These are phyloP conservation scores for Wickerhamomyces silvicola DNA, from an alignment of 805 yeast genomes.

Conservation along the genomic window DNA sequence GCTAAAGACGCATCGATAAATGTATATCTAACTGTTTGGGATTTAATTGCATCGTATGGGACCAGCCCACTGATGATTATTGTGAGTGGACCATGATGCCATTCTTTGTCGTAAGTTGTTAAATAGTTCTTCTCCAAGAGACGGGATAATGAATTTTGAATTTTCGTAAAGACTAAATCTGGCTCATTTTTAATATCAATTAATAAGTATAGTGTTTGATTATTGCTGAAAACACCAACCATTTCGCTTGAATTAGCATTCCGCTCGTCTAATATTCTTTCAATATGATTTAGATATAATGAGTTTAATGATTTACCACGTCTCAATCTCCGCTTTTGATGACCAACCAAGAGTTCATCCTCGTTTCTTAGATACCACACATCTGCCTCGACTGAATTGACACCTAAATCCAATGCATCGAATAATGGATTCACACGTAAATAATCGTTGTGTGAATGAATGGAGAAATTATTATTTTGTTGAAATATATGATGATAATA, in stretches of 20 bases:
- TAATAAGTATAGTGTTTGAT: conserved; percentile 52
- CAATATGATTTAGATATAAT: conserved; percentile 50
- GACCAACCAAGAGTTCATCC: conserved; percentile 54
- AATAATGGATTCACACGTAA: conserved; percentile 53
- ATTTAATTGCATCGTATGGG: conserved; percentile 36
- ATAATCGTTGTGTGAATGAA: conserved; percentile 70
- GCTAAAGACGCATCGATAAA: conserved; percentile 39
- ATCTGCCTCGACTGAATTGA: conserved; percentile 60
- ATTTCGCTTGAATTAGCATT: conserved; percentile 1
- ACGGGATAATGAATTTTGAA: conserved; percentile 39
- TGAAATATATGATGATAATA: no score
- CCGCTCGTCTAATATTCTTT: conserved; percentile 33
- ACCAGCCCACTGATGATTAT: conserved; percentile 62
- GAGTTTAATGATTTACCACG: conserved; percentile 36
- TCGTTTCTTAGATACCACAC: conserved; percentile 36
- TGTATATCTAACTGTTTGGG: conserved; percentile 5
- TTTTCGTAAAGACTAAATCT: conserved; percentile 35
- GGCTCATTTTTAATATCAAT: conserved; percentile 58
- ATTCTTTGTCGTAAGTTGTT: conserved; percentile 37
- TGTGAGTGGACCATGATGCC: conserved; percentile 49
- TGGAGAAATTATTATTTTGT: no score
- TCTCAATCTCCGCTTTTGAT: conserved; percentile 42
- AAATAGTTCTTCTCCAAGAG: conserved; percentile 44
- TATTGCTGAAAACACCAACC: conserved; percentile 24
- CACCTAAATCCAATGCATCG: conserved; percentile 48